Evolutionary conservation across 2,329 filamentous ascomycete species (phyloP).

Genomic region (Beauveria medogensis): DNA sequence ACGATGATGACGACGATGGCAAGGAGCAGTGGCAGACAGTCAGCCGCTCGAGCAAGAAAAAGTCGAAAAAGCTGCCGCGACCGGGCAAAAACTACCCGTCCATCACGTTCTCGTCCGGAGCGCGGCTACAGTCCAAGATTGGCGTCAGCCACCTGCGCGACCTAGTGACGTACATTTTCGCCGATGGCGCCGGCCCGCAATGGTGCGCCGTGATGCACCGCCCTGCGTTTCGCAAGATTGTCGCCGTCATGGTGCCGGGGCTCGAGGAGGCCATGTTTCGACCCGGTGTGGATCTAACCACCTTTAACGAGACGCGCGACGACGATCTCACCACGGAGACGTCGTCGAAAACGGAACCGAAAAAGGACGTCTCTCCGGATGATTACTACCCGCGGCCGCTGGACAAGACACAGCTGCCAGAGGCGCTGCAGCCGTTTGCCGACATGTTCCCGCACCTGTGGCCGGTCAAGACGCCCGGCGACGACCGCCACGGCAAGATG

Average conservation of each 20-base stretch:
- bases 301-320: conserved; percentile 32
- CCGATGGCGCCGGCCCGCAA: conserved; percentile 55
- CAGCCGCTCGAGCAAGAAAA: conserved; percentile 46
- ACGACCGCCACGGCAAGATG: conserved; percentile 70
- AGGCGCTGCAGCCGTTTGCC: conserved; percentile 57
- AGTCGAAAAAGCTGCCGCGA: conserved; percentile 50
- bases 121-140: conserved; percentile 53
- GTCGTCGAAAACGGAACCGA: background rate
- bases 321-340: conserved; percentile 21
- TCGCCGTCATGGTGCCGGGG: conserved; percentile 86
- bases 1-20: conserved; percentile 23
- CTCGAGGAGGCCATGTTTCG: conserved; percentile 87
- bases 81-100: conserved; percentile 49
- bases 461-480: conserved; percentile 81
- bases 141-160: conserved; percentile 55
- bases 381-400: conserved; percentile 52
- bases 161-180: conserved; percentile 58
- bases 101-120: conserved; percentile 48
- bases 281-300: conserved; percentile 41
- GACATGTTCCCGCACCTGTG: conserved; percentile 83
- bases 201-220: conserved; percentile 58
- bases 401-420: conserved; percentile 41
- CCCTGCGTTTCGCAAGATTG: conserved; percentile 65
- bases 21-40: conserved; percentile 47
- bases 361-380: conserved; percentile 39